phyloP scores from a whole-genome alignment of 768 basidiomycete species.

The Clavaria fumosa region DNA sequence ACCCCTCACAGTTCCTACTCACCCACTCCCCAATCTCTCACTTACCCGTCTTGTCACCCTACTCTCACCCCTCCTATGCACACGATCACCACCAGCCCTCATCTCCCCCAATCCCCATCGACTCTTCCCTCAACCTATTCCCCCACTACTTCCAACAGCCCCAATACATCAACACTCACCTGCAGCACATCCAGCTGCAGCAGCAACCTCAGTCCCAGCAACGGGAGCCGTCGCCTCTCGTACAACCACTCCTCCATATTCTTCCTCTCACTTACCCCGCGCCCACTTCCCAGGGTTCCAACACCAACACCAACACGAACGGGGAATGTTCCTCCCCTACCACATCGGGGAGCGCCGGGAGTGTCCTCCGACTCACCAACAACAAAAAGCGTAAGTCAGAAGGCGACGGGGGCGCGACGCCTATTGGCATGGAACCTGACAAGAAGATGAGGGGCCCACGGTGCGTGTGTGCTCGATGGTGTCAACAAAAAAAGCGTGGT shows the following conservation, averaged over 20 bases:
- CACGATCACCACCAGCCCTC: slow-evolving; percentile 41
- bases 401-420: slow-evolving; percentile 37
- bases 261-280: slow-evolving; percentile 51
- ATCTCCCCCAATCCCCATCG: slow-evolving; percentile 51
- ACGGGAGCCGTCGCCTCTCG: too few species aligned
- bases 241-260: slow-evolving; percentile 38
- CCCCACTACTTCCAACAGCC: slow-evolving; percentile 45
- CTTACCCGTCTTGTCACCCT: too few species aligned
- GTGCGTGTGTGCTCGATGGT: slow-evolving; percentile 23
- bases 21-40: too few species aligned
- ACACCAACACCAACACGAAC: slow-evolving; percentile 42
- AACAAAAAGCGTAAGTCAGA: slow-evolving; percentile 55
- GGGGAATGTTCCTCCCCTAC: slow-evolving; percentile 49
- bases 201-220: too few species aligned
- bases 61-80: too few species aligned
- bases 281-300: slow-evolving; percentile 68
- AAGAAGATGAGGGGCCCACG: slow-evolving; percentile 65
- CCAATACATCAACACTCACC: too few species aligned
- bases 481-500: too few species aligned
- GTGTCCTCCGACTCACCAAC: too few species aligned
- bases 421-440: slow-evolving; percentile 43
- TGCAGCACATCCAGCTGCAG: too few species aligned
- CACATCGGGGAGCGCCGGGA: slow-evolving; percentile 26
- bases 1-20: too few species aligned
- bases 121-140: slow-evolving; percentile 53